These are phyloP conservation scores for Scheffersomyces amazonensis DNA, from an alignment of 805 yeast species.

Conservation along the genomic window DNA sequence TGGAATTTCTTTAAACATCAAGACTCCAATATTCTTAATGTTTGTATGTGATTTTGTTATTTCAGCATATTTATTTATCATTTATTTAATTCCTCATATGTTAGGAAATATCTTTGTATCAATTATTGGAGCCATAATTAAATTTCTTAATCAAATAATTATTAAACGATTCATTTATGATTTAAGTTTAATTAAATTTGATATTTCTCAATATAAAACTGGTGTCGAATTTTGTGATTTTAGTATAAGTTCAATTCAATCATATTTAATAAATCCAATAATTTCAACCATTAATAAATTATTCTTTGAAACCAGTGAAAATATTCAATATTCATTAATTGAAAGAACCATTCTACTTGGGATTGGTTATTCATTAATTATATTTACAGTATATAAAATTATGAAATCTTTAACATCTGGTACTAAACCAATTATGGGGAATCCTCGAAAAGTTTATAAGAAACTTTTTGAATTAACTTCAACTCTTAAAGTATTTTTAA, in stretches of 20 bases:
- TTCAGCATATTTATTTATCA: constrained; percentile 34
- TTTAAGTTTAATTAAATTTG: not conserved
- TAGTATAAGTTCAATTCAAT: constrained; percentile 8
- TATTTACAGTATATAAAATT: constrained; percentile 18
- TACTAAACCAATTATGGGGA: constrained; percentile 46
- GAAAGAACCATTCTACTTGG: constrained; percentile 37
- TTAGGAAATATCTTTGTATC: constrained; percentile 31
- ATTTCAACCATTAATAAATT: constrained; percentile 13
- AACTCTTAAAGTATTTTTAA: constrained; percentile 69
- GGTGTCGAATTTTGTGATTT: constrained; percentile 12
- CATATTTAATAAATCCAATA: constrained; percentile 17
- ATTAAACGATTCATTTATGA: not conserved
- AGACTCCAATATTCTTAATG: constrained; percentile 35
- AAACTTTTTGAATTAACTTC: constrained; percentile 53
- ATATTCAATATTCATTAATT: constrained; percentile 24
- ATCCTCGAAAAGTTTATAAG: constrained; percentile 49
- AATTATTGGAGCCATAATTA: constrained; percentile 10
- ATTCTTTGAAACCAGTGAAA: constrained; percentile 12
- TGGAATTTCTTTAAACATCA: constrained; percentile 31
- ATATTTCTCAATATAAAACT: constrained; percentile 3
- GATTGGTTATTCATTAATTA: constrained; percentile 31
- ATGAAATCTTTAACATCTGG: constrained; percentile 30
- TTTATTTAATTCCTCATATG: constrained; percentile 48
- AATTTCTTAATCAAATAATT: constrained; percentile 1
- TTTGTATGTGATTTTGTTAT: constrained; percentile 27